phyloP scores from a whole-genome alignment of 805 yeast genomes.

The Yarrowia bubula region DNA sequence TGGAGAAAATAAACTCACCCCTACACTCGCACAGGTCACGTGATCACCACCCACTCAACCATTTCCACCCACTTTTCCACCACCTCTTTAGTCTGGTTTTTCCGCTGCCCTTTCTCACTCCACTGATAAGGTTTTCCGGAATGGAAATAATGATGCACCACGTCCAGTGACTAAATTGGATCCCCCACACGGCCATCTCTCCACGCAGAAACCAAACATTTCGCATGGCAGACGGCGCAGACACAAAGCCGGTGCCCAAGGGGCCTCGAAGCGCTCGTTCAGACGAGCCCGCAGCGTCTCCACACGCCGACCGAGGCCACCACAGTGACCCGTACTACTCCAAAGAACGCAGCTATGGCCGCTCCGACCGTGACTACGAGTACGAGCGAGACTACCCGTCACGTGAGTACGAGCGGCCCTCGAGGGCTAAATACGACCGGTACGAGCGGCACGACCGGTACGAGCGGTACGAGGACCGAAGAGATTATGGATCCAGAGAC shows the following conservation, averaged over 20 bases:
- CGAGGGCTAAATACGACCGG: neutral
- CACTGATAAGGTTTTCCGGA: slow-evolving; percentile 22
- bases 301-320: neutral
- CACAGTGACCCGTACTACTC: neutral
- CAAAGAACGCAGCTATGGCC: slow-evolving; percentile 8
- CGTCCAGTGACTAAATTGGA: slow-evolving; percentile 27
- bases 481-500: slow-evolving; percentile 15
- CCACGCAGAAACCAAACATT: neutral
- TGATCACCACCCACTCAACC: too few species aligned
- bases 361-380: slow-evolving; percentile 4
- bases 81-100: neutral
- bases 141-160: slow-evolving; percentile 26
- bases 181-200: slow-evolving; percentile 21
- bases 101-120: neutral
- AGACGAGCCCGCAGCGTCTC: neutral
- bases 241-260: slow-evolving; percentile 17
- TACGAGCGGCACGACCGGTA: neutral
- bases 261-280: slow-evolving; percentile 13
- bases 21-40: too few species aligned
- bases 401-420: slow-evolving; percentile 1
- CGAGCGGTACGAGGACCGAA: slow-evolving; percentile 14
- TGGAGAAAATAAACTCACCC: too few species aligned
- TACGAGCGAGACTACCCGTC: slow-evolving; percentile 19
- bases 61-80: neutral
- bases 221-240: slow-evolving; percentile 26